phyloP scores from a whole-genome alignment of 129 eudicot species.

The Artemisia argyi region DNA sequence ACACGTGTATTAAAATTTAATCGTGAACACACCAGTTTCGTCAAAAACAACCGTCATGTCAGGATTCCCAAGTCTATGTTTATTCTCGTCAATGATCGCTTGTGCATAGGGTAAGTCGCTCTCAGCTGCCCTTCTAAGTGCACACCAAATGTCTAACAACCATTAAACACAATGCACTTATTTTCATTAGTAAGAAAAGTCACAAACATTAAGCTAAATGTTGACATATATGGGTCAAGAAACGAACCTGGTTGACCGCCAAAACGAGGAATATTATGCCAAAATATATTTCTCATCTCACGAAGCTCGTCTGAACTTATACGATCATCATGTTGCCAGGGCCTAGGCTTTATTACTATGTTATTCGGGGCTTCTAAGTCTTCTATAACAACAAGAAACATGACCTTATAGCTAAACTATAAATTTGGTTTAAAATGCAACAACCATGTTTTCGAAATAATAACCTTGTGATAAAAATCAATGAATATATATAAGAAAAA shows the following conservation, averaged over 20 bases:
- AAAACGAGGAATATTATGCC: neutral
- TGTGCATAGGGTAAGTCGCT: conserved; percentile 18
- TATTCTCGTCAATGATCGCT: conserved; percentile 14
- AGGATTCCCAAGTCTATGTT: conserved; percentile 1
- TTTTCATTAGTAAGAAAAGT: too few relatives aligned
- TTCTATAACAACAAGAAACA: too few relatives aligned
- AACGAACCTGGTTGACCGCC: conserved; percentile 9
- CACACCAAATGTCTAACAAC: conserved; percentile 25
- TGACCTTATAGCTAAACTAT: too few relatives aligned
- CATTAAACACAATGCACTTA: neutral
- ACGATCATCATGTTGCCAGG: too few relatives aligned
- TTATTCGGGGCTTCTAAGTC: too few relatives aligned
- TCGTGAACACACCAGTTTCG: conserved; percentile 7
- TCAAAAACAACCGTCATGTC: conserved; percentile 23
- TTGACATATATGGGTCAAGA: neutral
- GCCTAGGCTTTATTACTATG: too few relatives aligned
- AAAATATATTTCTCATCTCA: conserved; percentile 10
- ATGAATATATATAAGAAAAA: too few relatives aligned
- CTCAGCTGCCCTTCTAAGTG: conserved; percentile 17
- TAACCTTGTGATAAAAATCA: too few relatives aligned
- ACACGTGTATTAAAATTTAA: neutral
- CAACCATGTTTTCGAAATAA: too few relatives aligned
- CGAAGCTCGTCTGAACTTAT: neutral
- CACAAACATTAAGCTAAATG: too few relatives aligned
- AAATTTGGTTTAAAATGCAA: too few relatives aligned